These are phyloP conservation scores for Diutina sp. DNA, from an alignment of 1,139 yeast species.

Conservation along the genomic window DNA sequence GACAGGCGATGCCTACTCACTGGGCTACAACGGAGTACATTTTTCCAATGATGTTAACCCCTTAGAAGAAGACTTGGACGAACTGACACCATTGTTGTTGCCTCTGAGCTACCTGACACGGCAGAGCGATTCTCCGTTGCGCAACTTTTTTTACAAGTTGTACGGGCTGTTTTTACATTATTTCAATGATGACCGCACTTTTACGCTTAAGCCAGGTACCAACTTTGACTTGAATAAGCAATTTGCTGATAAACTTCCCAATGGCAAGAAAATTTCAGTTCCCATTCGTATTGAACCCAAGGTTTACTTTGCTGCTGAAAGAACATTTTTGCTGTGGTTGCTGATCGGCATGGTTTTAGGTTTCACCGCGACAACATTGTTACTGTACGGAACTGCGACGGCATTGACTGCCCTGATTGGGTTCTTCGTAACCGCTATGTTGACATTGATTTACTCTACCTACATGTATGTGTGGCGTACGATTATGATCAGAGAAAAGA, in stretches of 20 bases:
- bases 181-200: slow-evolving; percentile 55
- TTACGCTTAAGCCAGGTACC: slow-evolving; percentile 74
- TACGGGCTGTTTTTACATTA: slow-evolving; percentile 28
- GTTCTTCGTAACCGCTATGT: slow-evolving; percentile 72
- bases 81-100: slow-evolving; percentile 25
- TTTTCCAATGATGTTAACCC: slow-evolving; percentile 36
- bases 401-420: slow-evolving; percentile 80
- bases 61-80: slow-evolving; percentile 36
- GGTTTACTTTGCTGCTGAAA: slow-evolving; percentile 74
- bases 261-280: slow-evolving; percentile 61
- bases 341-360: slow-evolving; percentile 62
- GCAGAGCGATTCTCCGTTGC: slow-evolving; percentile 17
- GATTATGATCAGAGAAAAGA: slow-evolving; percentile 66
- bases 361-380: slow-evolving; percentile 58
- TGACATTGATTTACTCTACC: slow-evolving; percentile 64
- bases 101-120: slow-evolving; percentile 22
- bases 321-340: slow-evolving; percentile 70
- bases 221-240: slow-evolving; percentile 47
- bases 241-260: slow-evolving; percentile 50
- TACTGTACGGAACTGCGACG: slow-evolving; percentile 55
- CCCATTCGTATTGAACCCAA: slow-evolving; percentile 79
- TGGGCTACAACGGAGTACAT: slow-evolving; percentile 21
- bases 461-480: slow-evolving; percentile 75
- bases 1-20: slow-evolving; percentile 20
- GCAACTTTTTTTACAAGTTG: slow-evolving; percentile 17